Evolutionary conservation across 495 filamentous ascomycete genomes (phyloP), one percentile per base, ranked within the genome.

Genomic region (Aspergillus indologenus): DNA sequence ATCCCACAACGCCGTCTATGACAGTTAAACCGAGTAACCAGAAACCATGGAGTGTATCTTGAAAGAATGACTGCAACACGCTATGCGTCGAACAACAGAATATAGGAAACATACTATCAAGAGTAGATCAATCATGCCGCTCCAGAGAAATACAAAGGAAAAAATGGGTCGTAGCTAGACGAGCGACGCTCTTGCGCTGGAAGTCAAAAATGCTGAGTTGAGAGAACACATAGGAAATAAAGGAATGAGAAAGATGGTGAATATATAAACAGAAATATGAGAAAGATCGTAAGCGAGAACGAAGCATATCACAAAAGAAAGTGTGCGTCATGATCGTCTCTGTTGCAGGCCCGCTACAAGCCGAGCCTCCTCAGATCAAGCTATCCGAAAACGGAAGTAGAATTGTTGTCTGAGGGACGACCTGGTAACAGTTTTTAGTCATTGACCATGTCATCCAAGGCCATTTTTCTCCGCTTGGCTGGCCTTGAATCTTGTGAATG

Each of bases 401-500:
- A 29, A 29, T 48, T 4, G 44, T 11, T 5, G 24, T 21, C 15
- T 15, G n/a, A 19, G 5, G 42, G 23, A 24, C 21, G 23, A 47
- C 31, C 11, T 21, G 14, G 18, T 26, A 47, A 15, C 19, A 19
- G 29, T 5, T 15, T 17, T 64, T 60, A 79, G 22, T 71, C 75
- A 45, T 79, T 79, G 17, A 79, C 76, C 68, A 79, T 79, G 46
- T 79, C 75, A 56, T 79, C 73, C 52, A 79, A 51, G 15, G 76
- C 61, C 91, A 87, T 66, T 79, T 87, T 62, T 85, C 80, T 75
- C 78, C 95, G 67, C 81, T 91, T 64, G 83, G 90, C 15, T 79
- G 91, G 49, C 82, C 90, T 70, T 83, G 61, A 57, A 19, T 75
- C 73, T 1, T 63, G 55, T 12, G 46, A 24, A n/a, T 75, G 65